Conservation (phyloP, 2,329 filamentous ascomycete species). For the Plectosphaerella sp. region DNA sequence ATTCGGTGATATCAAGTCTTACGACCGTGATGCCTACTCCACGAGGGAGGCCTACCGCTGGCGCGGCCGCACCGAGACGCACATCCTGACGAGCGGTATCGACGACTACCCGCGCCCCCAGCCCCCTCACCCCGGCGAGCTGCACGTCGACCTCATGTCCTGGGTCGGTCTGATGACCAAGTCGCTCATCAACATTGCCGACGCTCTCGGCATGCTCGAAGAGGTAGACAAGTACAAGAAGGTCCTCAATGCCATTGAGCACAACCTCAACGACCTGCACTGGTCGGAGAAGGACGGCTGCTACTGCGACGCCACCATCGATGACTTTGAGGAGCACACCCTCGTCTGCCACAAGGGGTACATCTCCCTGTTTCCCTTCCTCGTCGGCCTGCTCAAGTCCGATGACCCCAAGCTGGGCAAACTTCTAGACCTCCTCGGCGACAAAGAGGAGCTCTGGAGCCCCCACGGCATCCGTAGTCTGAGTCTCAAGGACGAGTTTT, state of each 20-base stretch:
- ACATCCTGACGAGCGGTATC: slow-evolving; percentile 87
- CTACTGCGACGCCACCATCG: slow-evolving; percentile 93
- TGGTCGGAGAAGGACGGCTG: slow-evolving; percentile 78
- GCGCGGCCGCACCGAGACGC: slow-evolving; percentile 81
- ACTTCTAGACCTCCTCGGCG: slow-evolving; percentile 71
- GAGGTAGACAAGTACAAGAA: slow-evolving; percentile 70
- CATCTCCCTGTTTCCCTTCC: slow-evolving; percentile 86
- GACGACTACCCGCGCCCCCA: slow-evolving; percentile 95
- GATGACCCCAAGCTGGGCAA: slow-evolving; percentile 71
- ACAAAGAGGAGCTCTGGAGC: slow-evolving; percentile 87
- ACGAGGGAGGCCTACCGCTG: slow-evolving; percentile 92
- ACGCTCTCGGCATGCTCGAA: slow-evolving; percentile 68
- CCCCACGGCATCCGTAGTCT: slow-evolving; percentile 83
- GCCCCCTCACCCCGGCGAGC: slow-evolving; percentile 90
- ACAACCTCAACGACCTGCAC: slow-evolving; percentile 88
- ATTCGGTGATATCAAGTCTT: slow-evolving; percentile 81
- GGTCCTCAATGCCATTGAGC: slow-evolving; percentile 71
- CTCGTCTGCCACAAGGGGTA: slow-evolving; percentile 97
- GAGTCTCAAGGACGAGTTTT: slow-evolving; percentile 76
- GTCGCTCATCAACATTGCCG: slow-evolving; percentile 75
- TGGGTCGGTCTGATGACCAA: slow-evolving; percentile 98
- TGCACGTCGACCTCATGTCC: slow-evolving; percentile 89
- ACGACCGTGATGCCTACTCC: slow-evolving; percentile 84
- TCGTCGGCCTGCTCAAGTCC: slow-evolving; percentile 72
- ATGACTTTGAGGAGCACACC: slow-evolving; percentile 86